Evolutionary conservation across 164 flowering plant species (phyloP).

Genomic region (Vitis cinerea): DNA sequence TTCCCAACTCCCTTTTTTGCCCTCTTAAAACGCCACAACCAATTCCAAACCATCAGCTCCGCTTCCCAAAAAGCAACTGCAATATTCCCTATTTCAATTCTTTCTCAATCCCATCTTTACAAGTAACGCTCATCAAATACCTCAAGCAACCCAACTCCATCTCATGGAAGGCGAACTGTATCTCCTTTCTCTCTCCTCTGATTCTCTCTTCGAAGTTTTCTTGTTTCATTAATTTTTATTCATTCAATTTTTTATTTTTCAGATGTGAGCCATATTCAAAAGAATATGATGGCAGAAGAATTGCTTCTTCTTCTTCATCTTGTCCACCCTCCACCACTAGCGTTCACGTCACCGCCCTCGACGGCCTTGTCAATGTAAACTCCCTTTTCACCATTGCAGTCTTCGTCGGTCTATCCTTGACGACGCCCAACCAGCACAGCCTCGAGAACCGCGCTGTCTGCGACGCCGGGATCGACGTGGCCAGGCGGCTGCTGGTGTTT

Average conservation of each 20-base stretch:
- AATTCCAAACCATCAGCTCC: no score
- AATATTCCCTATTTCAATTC: no score
- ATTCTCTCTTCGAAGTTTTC: no score
- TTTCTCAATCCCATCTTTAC: no score
- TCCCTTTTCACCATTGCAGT: conserved; percentile 70
- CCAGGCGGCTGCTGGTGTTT: conserved; percentile 35
- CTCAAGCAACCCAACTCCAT: no score
- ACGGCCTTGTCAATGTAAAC: conserved; percentile 67
- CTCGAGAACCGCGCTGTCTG: conserved; percentile 25
- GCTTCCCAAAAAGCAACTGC: no score
- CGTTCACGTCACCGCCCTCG: conserved; percentile 64
- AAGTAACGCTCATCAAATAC: no score
- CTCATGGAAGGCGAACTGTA: no score
- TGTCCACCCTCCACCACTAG: conserved; percentile 40
- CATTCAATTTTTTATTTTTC: background rate
- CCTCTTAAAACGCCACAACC: no score
- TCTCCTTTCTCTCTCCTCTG: no score
- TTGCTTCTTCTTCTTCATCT: conserved; percentile 1
- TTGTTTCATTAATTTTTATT: no score
- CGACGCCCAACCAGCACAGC: conserved; percentile 43
- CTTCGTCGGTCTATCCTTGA: conserved; percentile 58
- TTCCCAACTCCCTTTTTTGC: no score
- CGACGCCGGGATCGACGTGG: conserved; percentile 36
- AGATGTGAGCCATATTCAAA: conserved; percentile 20
- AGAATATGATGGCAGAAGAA: conserved; percentile 13